Evolutionary conservation across 2,329 filamentous ascomycete genomes (phyloP).

Genomic region (Talaromyces piceae): DNA sequence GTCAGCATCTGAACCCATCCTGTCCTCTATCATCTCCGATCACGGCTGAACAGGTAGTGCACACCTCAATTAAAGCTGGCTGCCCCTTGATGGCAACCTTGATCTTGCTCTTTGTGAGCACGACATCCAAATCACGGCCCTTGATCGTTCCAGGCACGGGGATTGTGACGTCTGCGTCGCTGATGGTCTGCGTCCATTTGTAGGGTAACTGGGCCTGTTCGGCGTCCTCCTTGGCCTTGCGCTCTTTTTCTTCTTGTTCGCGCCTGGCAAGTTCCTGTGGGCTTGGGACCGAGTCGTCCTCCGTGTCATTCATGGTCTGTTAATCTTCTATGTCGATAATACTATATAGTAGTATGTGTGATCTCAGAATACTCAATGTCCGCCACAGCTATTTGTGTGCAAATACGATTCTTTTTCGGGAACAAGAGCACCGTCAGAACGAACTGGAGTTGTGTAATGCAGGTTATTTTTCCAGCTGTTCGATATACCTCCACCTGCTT

Average conservation of each 20-base stretch:
- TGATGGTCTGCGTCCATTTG: conserved; percentile 93
- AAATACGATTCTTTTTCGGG: no score
- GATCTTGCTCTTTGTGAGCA: conserved; percentile 71
- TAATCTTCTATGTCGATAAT: no score
- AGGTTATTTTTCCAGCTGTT: not conserved
- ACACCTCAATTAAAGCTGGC: conserved; percentile 71
- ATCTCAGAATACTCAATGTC: no score
- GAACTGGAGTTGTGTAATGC: not conserved
- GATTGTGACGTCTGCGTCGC: conserved; percentile 74
- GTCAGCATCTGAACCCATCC: not conserved
- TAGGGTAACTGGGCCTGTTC: conserved; percentile 91
- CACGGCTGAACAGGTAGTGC: conserved; percentile 14
- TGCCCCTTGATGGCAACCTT: conserved; percentile 82
- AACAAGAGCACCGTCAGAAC: not conserved
- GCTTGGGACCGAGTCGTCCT: conserved; percentile 20
- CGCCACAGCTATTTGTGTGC: not conserved
- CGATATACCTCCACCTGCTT: conserved; percentile 1
- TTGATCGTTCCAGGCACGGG: conserved; percentile 76
- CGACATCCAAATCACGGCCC: conserved; percentile 72
- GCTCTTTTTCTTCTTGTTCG: conserved; percentile 49
- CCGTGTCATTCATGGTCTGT: conserved; percentile 19
- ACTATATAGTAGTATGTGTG: no score
- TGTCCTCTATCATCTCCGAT: not conserved
- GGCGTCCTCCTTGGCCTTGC: conserved; percentile 64
- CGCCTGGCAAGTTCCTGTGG: conserved; percentile 39